Evolutionary conservation across 2,329 filamentous ascomycete species (phyloP).

Genomic region (Alternaria panax): DNA sequence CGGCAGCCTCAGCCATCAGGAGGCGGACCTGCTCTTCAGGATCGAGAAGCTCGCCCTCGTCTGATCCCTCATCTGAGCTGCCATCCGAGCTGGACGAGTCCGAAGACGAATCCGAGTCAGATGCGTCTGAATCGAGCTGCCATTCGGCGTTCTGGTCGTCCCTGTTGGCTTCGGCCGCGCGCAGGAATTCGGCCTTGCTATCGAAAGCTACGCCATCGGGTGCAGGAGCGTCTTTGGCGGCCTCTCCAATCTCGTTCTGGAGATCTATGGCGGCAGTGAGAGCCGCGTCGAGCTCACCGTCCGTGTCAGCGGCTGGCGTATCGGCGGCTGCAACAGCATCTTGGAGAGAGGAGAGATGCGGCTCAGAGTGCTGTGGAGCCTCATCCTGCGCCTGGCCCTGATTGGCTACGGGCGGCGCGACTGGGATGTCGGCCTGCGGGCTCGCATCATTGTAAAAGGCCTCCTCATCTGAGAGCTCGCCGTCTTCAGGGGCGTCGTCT

Average conservation of each 20-base stretch:
- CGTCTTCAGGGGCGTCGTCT: conserved; percentile 39
- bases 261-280: conserved; percentile 22
- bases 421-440: conserved; percentile 20
- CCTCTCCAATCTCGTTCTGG: conserved; percentile 18
- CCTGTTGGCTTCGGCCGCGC: conserved; percentile 55
- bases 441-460: conserved; percentile 39
- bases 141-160: conserved; percentile 74
- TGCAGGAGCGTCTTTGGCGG: background rate
- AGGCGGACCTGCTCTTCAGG: conserved; percentile 84
- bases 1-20: conserved; percentile 83
- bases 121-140: conserved; percentile 72
- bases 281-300: conserved; percentile 28
- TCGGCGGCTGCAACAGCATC: conserved; percentile 24
- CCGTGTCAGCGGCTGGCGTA: conserved; percentile 22
- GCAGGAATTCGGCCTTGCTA: conserved; percentile 53
- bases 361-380: conserved; percentile 35
- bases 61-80: conserved; percentile 64
- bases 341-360: conserved; percentile 34
- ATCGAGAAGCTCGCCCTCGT: conserved; percentile 70
- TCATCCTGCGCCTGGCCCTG: conserved; percentile 29
- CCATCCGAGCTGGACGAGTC: conserved; percentile 59
- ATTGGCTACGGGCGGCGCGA: conserved; percentile 24
- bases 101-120: conserved; percentile 61
- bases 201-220: conserved; percentile 21
- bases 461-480: conserved; percentile 45